These are phyloP conservation scores for Clavispora vitiphila DNA, from an alignment of 805 yeast species.

Conservation along the genomic window DNA sequence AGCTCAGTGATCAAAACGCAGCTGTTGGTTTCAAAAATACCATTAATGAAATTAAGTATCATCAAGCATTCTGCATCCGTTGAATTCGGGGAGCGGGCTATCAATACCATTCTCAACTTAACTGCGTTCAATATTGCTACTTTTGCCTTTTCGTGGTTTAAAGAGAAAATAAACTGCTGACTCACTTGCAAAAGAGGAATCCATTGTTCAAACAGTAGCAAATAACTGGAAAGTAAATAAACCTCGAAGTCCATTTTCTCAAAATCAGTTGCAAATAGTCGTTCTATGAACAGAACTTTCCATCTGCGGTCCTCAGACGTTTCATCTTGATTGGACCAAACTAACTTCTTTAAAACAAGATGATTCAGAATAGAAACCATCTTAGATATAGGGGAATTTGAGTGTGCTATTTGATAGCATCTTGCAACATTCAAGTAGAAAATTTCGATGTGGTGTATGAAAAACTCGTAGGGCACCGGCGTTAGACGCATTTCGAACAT, in stretches of 20 bases:
- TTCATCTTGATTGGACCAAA: background rate
- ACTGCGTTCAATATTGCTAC: background rate
- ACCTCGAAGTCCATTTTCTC: background rate
- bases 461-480: background rate
- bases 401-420: background rate
- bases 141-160: background rate
- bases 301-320: background rate
- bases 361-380: too few relatives aligned
- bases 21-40: slow-evolving; percentile 6
- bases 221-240: background rate
- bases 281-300: background rate
- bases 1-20: background rate
- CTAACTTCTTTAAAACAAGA: background rate
- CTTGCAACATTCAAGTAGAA: background rate
- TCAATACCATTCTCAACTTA: background rate
- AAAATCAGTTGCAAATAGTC: background rate
- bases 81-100: background rate
- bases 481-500: background rate
- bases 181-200: background rate
- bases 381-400: background rate
- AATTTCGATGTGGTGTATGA: background rate
- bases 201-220: background rate
- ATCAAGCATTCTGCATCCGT: background rate
- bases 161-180: background rate
- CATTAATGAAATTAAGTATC: slow-evolving; percentile 9